Conservation (phyloP, 495 filamentous ascomycete species). For the Lophiostoma macrostomum region DNA sequence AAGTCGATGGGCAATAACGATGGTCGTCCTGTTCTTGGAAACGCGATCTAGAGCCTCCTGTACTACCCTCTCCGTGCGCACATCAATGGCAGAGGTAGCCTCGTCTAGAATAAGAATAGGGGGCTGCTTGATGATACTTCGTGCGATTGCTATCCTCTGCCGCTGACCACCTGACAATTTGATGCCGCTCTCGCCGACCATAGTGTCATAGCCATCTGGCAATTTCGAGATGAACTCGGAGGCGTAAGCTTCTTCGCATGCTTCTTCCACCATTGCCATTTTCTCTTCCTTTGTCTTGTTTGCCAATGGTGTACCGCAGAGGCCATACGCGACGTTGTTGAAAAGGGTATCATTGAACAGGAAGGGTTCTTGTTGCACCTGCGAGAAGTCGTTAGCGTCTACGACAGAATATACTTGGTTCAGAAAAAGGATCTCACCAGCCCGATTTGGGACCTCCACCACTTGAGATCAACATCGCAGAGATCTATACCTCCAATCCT, state of each 20-base stretch:
- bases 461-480: conserved; percentile 31
- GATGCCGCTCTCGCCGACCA: conserved; percentile 37
- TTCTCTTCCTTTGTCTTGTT: conserved; percentile 31
- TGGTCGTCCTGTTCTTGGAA: conserved; percentile 35
- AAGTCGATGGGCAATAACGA: conserved; percentile 38
- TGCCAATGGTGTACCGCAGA: conserved; percentile 32
- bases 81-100: conserved; percentile 39
- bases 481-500: conserved; percentile 30
- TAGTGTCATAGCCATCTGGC: conserved; percentile 40
- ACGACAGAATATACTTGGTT: too few relatives aligned
- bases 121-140: conserved; percentile 37
- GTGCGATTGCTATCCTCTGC: conserved; percentile 38
- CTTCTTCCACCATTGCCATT: conserved; percentile 30
- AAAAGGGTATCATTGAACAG: conserved; percentile 39
- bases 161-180: conserved; percentile 36
- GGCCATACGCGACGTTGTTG: conserved; percentile 35
- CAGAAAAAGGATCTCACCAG: too few relatives aligned
- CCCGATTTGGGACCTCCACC: conserved; percentile 37
- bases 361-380: conserved; percentile 39
- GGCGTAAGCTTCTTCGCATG: conserved; percentile 35
- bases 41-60: conserved; percentile 37
- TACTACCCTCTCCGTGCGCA: conserved; percentile 35
- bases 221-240: conserved; percentile 49
- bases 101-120: conserved; percentile 40
- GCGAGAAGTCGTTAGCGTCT: too few relatives aligned